phyloP scores from a whole-genome alignment of 345 rosid species.

The Ailanthus altissimus region DNA sequence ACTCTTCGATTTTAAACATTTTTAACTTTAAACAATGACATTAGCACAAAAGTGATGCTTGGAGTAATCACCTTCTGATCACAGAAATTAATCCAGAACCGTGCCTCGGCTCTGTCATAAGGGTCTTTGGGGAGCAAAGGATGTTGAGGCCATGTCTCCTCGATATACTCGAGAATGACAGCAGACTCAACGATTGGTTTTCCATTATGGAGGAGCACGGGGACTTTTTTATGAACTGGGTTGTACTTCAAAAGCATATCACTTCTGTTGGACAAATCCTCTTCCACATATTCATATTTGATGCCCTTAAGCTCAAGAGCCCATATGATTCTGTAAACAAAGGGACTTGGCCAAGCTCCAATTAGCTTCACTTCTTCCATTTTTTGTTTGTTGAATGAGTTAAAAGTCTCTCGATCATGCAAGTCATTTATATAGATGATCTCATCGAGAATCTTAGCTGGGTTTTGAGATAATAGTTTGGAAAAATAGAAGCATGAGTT shows the following conservation, averaged over 20 bases:
- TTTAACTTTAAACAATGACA: neutral
- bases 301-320: slow-evolving; percentile 24
- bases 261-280: slow-evolving; percentile 21
- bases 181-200: slow-evolving; percentile 5
- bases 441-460: neutral
- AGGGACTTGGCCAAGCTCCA: slow-evolving; percentile 30
- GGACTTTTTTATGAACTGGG: slow-evolving; percentile 29
- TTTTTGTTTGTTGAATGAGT: neutral
- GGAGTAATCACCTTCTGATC: slow-evolving; percentile 15
- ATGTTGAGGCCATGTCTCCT: slow-evolving; percentile 18
- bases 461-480: neutral
- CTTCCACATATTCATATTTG: slow-evolving; percentile 24
- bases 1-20: neutral
- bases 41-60: neutral
- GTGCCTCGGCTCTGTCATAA: slow-evolving; percentile 21
- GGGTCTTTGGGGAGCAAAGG: slow-evolving; percentile 25
- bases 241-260: slow-evolving; percentile 20
- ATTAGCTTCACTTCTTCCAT: slow-evolving; percentile 28
- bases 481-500: neutral
- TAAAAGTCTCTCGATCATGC: neutral
- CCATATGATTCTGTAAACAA: slow-evolving; percentile 27
- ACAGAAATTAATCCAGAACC: slow-evolving; percentile 26
- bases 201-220: neutral
- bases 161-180: slow-evolving; percentile 9
- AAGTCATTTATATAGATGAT: neutral